A percentile compares a stretch with the other conserved stretches of the same genome.
phyloP scores from a whole-genome alignment of 306 rosid species.

The Mimosa bimucronata region DNA sequence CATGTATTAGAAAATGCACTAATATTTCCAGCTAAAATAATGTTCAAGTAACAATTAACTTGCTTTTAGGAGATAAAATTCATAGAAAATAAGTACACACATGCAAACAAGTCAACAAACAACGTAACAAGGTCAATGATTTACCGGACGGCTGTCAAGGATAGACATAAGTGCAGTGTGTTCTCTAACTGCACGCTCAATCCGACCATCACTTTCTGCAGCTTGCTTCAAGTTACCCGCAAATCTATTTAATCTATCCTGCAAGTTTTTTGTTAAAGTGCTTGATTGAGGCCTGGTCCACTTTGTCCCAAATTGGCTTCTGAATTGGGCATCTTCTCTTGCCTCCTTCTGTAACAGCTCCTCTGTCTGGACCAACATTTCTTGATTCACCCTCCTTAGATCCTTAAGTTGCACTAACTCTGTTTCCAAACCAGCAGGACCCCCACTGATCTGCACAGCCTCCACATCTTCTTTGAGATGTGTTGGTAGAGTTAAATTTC shows the following conservation, averaged over 20 bases:
- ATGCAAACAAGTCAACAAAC: not conserved
- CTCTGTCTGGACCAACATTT: constrained; percentile 83
- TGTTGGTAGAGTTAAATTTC: constrained; percentile 76
- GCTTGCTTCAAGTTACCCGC: constrained; percentile 99
- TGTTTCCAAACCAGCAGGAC: constrained; percentile 89
- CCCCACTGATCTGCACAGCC: constrained; percentile 97
- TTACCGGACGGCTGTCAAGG: constrained; percentile 91
- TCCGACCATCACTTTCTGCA: constrained; percentile 88
- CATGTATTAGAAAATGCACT: not conserved
- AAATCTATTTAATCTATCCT: constrained; percentile 87
- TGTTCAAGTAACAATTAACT: not conserved
- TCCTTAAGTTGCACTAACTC: constrained; percentile 95
- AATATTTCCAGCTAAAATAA: constrained; percentile 3
- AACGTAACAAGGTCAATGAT: not conserved
- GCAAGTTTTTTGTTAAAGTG: constrained; percentile 92
- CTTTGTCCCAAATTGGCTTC: constrained; percentile 90
- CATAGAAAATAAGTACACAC: not conserved
- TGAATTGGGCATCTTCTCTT: constrained; percentile 91
- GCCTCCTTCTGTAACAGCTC: constrained; percentile 93
- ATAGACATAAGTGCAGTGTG: constrained; percentile 82
- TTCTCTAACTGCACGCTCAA: constrained; percentile 91
- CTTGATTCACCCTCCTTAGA: constrained; percentile 93
- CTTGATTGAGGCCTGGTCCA: constrained; percentile 99
- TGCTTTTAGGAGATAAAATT: not conserved
- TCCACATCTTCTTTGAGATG: constrained; percentile 91